A percentile compares a stretch with the other conserved stretches of the same genome.
Conservation (phyloP, 805 yeast genomes). For the Yamadazyma tumulicola region DNA sequence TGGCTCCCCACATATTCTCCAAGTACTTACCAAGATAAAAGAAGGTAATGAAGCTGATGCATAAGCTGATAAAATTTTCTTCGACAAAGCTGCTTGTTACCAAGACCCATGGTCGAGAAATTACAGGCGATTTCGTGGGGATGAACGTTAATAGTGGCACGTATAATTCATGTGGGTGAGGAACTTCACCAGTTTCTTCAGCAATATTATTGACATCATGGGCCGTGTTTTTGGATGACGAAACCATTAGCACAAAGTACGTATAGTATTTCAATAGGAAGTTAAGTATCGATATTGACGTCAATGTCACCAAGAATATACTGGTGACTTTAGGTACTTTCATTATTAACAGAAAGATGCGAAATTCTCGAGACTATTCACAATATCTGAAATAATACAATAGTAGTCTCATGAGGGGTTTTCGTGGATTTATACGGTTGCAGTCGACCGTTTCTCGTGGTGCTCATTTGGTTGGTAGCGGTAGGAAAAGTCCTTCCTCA, state of each 20-base stretch:
- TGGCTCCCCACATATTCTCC: constrained; percentile 63
- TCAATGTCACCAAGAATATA: constrained; percentile 30
- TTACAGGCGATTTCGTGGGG: constrained; percentile 38
- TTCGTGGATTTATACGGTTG: constrained; percentile 4
- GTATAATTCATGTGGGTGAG: constrained; percentile 44
- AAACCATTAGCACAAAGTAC: constrained; percentile 31
- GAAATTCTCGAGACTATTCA: not conserved
- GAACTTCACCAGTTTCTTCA: constrained; percentile 34
- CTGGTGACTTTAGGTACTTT: constrained; percentile 32
- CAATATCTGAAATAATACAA: too few relatives aligned
- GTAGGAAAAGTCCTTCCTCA: constrained; percentile 15
- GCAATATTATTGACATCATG: constrained; percentile 21
- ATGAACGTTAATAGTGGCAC: constrained; percentile 52
- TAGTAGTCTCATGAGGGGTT: too few relatives aligned
- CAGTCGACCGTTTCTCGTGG: constrained; percentile 7
- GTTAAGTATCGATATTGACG: constrained; percentile 29
- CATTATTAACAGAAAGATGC: constrained; percentile 16
- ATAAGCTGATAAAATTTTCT: constrained; percentile 36
- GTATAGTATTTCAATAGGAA: constrained; percentile 35
- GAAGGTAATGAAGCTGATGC: constrained; percentile 34
- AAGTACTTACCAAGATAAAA: constrained; percentile 59
- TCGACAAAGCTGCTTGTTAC: constrained; percentile 47
- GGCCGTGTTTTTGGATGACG: constrained; percentile 23
- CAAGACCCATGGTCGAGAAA: constrained; percentile 48
- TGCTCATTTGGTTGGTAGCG: too few relatives aligned